Conservation (phyloP, 345 rosid genomes). For the Rhizophora apiculata region DNA sequence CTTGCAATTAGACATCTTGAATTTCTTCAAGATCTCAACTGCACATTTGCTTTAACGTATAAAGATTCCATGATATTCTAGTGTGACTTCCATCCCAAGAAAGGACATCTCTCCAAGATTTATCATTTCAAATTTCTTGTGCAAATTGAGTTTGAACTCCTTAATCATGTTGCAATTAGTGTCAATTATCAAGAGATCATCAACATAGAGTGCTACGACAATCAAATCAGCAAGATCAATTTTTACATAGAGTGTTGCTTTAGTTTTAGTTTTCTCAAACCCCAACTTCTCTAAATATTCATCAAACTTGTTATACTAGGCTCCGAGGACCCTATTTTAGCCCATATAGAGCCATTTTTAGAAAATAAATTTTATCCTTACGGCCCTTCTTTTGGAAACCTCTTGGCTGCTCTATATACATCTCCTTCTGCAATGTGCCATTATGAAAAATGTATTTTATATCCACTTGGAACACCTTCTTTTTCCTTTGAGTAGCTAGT, state of each 20-base stretch:
- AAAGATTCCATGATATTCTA: not conserved
- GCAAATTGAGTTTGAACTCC: not conserved
- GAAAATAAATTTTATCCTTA: not conserved
- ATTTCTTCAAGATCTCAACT: not conserved
- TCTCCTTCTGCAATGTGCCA: not conserved
- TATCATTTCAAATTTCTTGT: not conserved
- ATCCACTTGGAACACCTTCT: not conserved
- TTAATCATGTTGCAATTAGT: too few relatives aligned
- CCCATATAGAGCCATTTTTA: not conserved
- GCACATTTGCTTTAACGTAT: not conserved
- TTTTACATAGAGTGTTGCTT: not conserved
- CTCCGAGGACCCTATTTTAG: too few relatives aligned
- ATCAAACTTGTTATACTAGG: not conserved
- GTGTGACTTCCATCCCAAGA: not conserved
- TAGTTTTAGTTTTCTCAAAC: not conserved
- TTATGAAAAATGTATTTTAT: not conserved
- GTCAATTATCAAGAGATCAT: not conserved
- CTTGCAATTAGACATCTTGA: not conserved
- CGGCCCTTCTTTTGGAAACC: not conserved
- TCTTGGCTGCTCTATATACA: not conserved
- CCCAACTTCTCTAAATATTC: not conserved
- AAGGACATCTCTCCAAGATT: not conserved
- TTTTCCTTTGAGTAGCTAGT: not conserved
- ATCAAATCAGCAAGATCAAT: not conserved
- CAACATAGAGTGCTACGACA: not conserved